Conservation (phyloP, 768 basidiomycete species). For the Boletus reticulatus region DNA sequence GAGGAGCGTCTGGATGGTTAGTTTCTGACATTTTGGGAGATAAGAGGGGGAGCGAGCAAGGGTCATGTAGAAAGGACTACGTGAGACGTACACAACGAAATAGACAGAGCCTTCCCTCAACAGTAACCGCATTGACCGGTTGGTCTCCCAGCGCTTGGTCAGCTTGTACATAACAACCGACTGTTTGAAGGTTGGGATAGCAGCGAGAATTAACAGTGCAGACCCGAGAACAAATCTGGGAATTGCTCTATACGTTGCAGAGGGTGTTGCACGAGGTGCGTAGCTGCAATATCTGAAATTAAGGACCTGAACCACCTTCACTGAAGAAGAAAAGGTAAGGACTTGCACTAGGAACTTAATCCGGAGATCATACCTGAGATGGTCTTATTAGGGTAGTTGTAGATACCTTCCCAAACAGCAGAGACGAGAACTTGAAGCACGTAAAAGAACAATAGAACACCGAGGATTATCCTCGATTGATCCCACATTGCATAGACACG, state of each 20-base stretch:
- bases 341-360: neutral
- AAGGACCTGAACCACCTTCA: neutral
- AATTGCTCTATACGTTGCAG: slow-evolving; percentile 1
- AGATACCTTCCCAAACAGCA: slow-evolving; percentile 2
- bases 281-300: slow-evolving; percentile 1
- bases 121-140: slow-evolving; percentile 1
- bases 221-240: slow-evolving; percentile 1
- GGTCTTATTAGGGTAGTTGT: neutral
- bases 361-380: slow-evolving; percentile 2
- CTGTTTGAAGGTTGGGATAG: neutral
- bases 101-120: slow-evolving; percentile 10
- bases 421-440: neutral
- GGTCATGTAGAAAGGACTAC: neutral
- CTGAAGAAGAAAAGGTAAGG: neutral
- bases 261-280: neutral
- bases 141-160: slow-evolving; percentile 10
- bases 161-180: neutral
- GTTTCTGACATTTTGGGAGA: too few species aligned
- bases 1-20: neutral
- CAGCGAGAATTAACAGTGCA: slow-evolving; percentile 1
- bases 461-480: slow-evolving; percentile 5
- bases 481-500: slow-evolving; percentile 16
- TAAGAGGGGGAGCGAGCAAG: too few species aligned
- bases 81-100: slow-evolving; percentile 9
- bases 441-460: slow-evolving; percentile 4